Evolutionary conservation across 2,329 filamentous ascomycete genomes (phyloP).

Genomic region (Drechslerella dactyloides): DNA sequence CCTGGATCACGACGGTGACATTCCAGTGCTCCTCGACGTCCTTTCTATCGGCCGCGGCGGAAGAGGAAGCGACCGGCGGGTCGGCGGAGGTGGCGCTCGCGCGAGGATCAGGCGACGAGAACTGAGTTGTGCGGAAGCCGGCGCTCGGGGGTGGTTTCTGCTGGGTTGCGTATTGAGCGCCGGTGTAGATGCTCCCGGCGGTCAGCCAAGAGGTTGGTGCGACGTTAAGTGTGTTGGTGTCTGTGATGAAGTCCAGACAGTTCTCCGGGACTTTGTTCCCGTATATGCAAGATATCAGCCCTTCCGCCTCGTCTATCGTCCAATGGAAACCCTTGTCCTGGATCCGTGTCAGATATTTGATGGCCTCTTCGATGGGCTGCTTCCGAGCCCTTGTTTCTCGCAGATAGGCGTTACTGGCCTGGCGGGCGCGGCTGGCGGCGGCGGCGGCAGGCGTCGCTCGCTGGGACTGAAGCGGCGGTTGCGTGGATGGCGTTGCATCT

Average conservation of each 20-base stretch:
- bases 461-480: conserved; percentile 10
- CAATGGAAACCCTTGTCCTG: conserved; percentile 56
- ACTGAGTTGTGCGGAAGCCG: conserved; percentile 56
- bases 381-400: conserved; percentile 25
- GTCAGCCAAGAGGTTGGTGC: conserved; percentile 69
- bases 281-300: conserved; percentile 44
- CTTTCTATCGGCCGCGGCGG: conserved; percentile 28
- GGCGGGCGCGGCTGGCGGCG: conserved; percentile 10
- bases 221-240: conserved; percentile 63
- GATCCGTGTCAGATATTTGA: conserved; percentile 68
- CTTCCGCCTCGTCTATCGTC: conserved; percentile 44
- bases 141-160: conserved; percentile 46
- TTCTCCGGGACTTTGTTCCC: conserved; percentile 55
- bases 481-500: conserved; percentile 27
- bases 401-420: conserved; percentile 15
- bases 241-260: conserved; percentile 64
- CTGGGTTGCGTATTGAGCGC: conserved; percentile 66
- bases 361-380: conserved; percentile 63
- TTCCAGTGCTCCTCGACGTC: conserved; percentile 68
- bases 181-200: conserved; percentile 67
- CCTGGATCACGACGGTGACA: conserved; percentile 70
- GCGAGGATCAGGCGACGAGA: conserved; percentile 52
- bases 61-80: conserved; percentile 9
- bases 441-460: conserved; percentile 4
- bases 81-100: not conserved